phyloP scores from a whole-genome alignment of 495 filamentous ascomycete genomes.

The Aspergillus baeticus region DNA sequence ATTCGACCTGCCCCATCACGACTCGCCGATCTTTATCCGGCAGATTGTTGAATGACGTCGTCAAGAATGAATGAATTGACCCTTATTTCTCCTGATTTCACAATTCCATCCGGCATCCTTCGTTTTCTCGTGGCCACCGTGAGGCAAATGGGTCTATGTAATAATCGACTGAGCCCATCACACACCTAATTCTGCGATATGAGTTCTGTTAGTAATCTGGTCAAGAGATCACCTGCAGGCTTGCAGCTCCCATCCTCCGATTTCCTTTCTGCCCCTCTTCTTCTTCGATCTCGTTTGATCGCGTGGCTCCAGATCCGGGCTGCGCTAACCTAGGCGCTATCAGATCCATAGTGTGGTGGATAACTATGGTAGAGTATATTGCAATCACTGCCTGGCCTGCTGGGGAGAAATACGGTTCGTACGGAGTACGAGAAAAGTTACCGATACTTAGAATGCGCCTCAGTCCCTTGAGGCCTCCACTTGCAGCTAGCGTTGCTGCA shows the following conservation, averaged over 20 bases:
- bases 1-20: no score
- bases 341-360: constrained; percentile 18
- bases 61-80: no score
- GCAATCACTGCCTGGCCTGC: no score
- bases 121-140: background rate
- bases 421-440: no score
- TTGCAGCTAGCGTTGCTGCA: constrained; percentile 13
- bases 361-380: no score
- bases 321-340: constrained; percentile 25
- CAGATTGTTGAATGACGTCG: no score
- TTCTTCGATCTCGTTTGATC: constrained; percentile 17
- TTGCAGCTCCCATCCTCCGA: constrained; percentile 22
- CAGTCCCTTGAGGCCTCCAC: constrained; percentile 18
- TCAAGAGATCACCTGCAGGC: constrained; percentile 27
- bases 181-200: background rate
- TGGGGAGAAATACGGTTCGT: no score
- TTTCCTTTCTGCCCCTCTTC: constrained; percentile 18
- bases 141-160: constrained; percentile 1
- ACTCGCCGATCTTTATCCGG: no score
- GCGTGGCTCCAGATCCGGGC: constrained; percentile 25
- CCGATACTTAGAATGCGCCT: background rate
- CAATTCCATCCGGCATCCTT: background rate
- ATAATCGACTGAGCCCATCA: constrained; percentile 11
- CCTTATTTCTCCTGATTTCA: no score
- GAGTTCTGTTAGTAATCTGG: constrained; percentile 11